phyloP scores from a whole-genome alignment of 169 alveolate genomes.

The Eimeria necatrix region DNA sequence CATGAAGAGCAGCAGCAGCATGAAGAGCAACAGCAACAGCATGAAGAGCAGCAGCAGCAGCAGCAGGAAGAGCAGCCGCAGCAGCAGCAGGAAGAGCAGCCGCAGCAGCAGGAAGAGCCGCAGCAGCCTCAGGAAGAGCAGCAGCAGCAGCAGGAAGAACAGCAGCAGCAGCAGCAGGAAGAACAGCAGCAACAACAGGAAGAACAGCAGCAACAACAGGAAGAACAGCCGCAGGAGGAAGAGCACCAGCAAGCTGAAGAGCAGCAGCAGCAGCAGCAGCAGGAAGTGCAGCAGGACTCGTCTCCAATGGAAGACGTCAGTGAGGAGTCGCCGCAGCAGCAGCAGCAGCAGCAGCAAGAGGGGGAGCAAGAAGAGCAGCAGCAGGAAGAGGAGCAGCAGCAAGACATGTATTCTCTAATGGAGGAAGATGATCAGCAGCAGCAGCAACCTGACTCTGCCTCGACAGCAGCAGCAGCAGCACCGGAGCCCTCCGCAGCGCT shows the following conservation, averaged over 20 bases:
- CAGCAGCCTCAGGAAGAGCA: no score
- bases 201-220: not conserved
- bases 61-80: no score
- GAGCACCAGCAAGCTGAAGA: not conserved
- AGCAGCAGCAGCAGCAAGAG: not conserved
- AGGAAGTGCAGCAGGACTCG: not conserved
- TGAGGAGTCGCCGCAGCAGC: slow-evolving; percentile 39
- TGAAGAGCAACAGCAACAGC: not conserved
- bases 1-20: no score
- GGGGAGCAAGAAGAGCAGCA: slow-evolving; percentile 8
- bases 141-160: not conserved
- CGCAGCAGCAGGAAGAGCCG: no score
- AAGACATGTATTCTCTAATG: not conserved
- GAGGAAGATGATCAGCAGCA: slow-evolving; percentile 53
- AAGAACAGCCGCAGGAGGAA: not conserved
- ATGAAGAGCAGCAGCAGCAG: no score
- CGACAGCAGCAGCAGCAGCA: slow-evolving; percentile 62
- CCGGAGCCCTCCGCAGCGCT: not conserved
- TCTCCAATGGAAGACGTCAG: not conserved
- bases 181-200: not conserved
- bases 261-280: not conserved
- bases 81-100: no score
- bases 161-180: not conserved
- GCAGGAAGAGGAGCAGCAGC: slow-evolving; percentile 22
- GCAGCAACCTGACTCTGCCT: no score